phyloP scores from a whole-genome alignment of 208 protist genomes.

The Naegleria lovaniensis region DNA sequence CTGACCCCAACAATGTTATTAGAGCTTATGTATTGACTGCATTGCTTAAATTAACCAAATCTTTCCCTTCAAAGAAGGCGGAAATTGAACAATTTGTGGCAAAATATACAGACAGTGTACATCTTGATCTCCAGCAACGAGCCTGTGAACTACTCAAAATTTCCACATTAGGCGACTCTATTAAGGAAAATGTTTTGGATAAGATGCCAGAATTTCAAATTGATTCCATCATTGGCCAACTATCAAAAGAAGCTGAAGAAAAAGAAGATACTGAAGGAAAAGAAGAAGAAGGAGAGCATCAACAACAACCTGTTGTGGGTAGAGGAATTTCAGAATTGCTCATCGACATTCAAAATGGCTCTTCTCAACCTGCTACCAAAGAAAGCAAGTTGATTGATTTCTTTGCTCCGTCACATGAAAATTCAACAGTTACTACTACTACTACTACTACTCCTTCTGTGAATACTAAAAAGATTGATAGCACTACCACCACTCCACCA shows the following conservation, averaged over 20 bases:
- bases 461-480: neutral
- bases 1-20: neutral
- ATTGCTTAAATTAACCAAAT: neutral
- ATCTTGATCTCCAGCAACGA: slow-evolving; percentile 19
- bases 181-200: neutral
- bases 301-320: too few relatives aligned
- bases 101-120: neutral
- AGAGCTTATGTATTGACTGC: neutral
- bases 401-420: too few relatives aligned
- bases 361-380: too few relatives aligned
- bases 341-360: too few relatives aligned
- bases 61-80: neutral
- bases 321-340: too few relatives aligned
- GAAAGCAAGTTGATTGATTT: too few relatives aligned
- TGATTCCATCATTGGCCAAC: neutral
- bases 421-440: neutral
- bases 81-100: neutral
- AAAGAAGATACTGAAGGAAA: neutral
- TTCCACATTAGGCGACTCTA: neutral
- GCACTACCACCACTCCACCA: neutral
- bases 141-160: neutral
- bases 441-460: neutral
- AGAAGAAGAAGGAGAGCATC: too few relatives aligned
- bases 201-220: slow-evolving; percentile 9
- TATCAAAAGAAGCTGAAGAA: neutral